A percentile compares a stretch with the other conserved stretches of the same genome.
phyloP scores from a whole-genome alignment of 2,329 filamentous ascomycete genomes.

The Fusarium nygamai region DNA sequence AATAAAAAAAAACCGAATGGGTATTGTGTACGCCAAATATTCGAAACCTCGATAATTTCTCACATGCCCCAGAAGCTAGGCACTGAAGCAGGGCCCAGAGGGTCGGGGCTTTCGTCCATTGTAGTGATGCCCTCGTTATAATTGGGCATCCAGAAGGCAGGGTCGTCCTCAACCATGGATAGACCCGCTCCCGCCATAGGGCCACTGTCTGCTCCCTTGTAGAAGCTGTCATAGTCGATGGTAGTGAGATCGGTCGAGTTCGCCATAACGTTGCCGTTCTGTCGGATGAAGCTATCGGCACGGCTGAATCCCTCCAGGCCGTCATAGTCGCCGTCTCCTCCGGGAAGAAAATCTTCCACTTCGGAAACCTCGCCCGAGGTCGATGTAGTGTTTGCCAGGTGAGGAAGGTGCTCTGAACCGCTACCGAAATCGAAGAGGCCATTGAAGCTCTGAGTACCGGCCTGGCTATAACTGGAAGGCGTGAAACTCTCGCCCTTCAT shows the following conservation, averaged over 20 bases:
- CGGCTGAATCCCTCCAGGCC: conserved; percentile 51
- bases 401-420: conserved; percentile 64
- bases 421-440: conserved; percentile 61
- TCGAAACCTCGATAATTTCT: conserved; percentile 36
- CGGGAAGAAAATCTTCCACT: conserved; percentile 67
- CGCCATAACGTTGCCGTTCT: conserved; percentile 55
- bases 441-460: conserved; percentile 60
- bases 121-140: conserved; percentile 53
- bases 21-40: conserved; percentile 47
- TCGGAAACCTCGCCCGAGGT: conserved; percentile 75
- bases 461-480: conserved; percentile 65
- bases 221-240: conserved; percentile 67
- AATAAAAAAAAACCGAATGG: conserved; percentile 43
- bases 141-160: conserved; percentile 60
- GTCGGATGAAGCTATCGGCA: conserved; percentile 59
- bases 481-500: conserved; percentile 60
- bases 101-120: conserved; percentile 51
- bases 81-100: conserved; percentile 46
- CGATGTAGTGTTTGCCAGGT: conserved; percentile 66
- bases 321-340: conserved; percentile 60
- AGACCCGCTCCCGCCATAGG: conserved; percentile 55
- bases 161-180: conserved; percentile 62
- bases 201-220: conserved; percentile 57
- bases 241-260: conserved; percentile 56
- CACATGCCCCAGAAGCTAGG: conserved; percentile 51